These are phyloP conservation scores for Ophiocordyceps sinensis DNA, from an alignment of 2,329 filamentous ascomycete species.

Conservation along the genomic window DNA sequence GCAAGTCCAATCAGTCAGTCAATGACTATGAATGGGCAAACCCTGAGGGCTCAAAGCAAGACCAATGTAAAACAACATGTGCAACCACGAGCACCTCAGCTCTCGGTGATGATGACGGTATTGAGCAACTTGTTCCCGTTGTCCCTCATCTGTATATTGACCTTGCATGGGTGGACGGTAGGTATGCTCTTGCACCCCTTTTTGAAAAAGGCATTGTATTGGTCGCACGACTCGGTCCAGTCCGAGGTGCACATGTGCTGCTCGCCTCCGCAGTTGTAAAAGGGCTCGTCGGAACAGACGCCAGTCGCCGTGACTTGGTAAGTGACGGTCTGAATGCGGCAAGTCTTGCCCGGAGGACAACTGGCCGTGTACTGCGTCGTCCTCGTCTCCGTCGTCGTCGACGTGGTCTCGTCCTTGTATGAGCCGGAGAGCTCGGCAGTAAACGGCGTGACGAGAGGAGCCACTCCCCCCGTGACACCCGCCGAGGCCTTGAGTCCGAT, in stretches of 20 bases:
- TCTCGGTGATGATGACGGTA: too few species aligned
- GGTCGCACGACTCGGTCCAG: too few species aligned
- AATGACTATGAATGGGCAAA: too few species aligned
- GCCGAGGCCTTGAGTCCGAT: neutral
- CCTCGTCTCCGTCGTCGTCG: neutral
- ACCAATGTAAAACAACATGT: too few species aligned
- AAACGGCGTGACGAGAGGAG: neutral
- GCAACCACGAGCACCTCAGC: too few species aligned
- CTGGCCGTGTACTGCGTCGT: neutral
- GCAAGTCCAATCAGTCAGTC: too few species aligned
- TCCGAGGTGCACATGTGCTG: constrained; percentile 3
- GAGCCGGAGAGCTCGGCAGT: neutral
- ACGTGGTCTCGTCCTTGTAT: neutral
- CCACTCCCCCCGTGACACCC: neutral
- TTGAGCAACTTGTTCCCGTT: too few species aligned
- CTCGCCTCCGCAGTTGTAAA: constrained; percentile 1
- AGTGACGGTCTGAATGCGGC: neutral
- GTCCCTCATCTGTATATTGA: too few species aligned
- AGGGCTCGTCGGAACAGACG: constrained; percentile 2
- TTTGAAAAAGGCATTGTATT: too few species aligned
- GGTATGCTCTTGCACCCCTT: too few species aligned
- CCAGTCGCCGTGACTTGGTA: neutral
- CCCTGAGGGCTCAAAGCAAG: too few species aligned
- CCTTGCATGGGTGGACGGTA: too few species aligned
- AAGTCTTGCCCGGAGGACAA: neutral